These are phyloP conservation scores for Pseudopyricularia javanii DNA, from an alignment of 2,329 filamentous ascomycete genomes.

Conservation along the genomic window DNA sequence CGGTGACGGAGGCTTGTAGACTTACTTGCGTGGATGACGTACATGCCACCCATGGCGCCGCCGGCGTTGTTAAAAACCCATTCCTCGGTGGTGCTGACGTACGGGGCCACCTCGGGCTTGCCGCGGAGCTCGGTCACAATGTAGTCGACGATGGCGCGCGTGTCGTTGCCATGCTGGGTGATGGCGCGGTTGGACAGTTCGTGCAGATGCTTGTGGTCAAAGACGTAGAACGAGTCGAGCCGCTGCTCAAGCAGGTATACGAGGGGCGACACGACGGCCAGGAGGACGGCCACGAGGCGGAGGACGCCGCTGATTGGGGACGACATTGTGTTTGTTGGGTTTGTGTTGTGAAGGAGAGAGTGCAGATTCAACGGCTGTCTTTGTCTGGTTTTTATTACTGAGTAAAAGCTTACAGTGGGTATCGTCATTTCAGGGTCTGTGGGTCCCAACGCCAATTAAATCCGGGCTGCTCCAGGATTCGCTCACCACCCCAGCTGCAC, in stretches of 20 bases:
- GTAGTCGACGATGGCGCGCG: conserved; percentile 51
- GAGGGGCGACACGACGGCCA: conserved; percentile 40
- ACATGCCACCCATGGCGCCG: conserved; percentile 86
- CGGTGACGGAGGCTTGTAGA: conserved; percentile 7
- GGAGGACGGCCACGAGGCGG: conserved; percentile 33
- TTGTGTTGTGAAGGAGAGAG: not conserved
- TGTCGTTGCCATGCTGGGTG: conserved; percentile 61
- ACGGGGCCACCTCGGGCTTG: conserved; percentile 31
- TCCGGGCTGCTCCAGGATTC: no score
- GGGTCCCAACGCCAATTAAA: no score
- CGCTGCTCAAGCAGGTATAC: conserved; percentile 45
- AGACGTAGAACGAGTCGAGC: conserved; percentile 61
- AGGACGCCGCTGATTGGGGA: conserved; percentile 2
- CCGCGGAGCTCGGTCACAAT: conserved; percentile 57
- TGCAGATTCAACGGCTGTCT: not conserved
- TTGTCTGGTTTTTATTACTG: no score
- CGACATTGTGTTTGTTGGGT: not conserved
- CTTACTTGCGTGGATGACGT: conserved; percentile 74
- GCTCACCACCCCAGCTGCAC: conserved; percentile 1
- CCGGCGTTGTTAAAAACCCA: conserved; percentile 92
- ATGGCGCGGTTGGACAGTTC: conserved; percentile 56
- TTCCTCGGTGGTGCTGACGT: conserved; percentile 62
- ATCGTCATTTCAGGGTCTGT: no score
- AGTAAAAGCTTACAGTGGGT: no score
- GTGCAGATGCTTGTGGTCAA: conserved; percentile 56